phyloP scores from a whole-genome alignment of 306 rosid genomes.

The Trifolium repens region DNA sequence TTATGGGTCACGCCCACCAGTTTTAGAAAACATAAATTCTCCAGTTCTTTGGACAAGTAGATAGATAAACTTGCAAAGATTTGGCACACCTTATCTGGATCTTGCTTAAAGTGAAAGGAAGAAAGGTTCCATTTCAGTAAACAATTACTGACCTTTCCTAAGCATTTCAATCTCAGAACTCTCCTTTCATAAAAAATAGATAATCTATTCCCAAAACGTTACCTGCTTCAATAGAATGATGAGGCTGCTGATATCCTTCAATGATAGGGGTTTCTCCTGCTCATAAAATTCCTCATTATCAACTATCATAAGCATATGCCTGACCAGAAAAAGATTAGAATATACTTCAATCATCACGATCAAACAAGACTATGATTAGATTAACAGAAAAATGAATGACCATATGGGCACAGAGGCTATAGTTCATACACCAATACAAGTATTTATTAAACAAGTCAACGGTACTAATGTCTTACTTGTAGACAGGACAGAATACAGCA shows the following conservation, averaged over 20 bases:
- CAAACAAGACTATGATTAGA: slow-evolving; percentile 36
- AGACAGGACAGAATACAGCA: slow-evolving; percentile 96
- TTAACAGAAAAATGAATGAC: background rate
- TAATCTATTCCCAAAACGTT: slow-evolving; percentile 38
- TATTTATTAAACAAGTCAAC: slow-evolving; percentile 25
- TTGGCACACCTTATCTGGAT: slow-evolving; percentile 18
- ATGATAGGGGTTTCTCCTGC: slow-evolving; percentile 90
- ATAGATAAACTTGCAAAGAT: slow-evolving; percentile 32
- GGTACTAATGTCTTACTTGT: slow-evolving; percentile 68
- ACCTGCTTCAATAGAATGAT: slow-evolving; percentile 93
- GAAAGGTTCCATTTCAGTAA: slow-evolving; percentile 17
- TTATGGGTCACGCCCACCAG: background rate
- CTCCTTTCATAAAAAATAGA: slow-evolving; percentile 26
- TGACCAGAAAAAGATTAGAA: slow-evolving; percentile 48
- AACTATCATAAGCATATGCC: slow-evolving; percentile 94
- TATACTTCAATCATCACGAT: slow-evolving; percentile 39
- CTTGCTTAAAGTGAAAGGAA: slow-evolving; percentile 27
- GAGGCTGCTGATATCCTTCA: slow-evolving; percentile 81
- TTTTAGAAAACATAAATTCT: slow-evolving; percentile 19
- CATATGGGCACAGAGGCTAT: slow-evolving; percentile 10
- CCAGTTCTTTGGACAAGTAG: slow-evolving; percentile 18
- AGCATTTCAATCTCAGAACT: slow-evolving; percentile 35
- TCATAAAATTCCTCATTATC: slow-evolving; percentile 97
- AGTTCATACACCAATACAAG: slow-evolving; percentile 25
- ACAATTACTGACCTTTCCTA: slow-evolving; percentile 14